phyloP scores from a whole-genome alignment of 495 filamentous ascomycete genomes.

The Neurospora cerealis region DNA sequence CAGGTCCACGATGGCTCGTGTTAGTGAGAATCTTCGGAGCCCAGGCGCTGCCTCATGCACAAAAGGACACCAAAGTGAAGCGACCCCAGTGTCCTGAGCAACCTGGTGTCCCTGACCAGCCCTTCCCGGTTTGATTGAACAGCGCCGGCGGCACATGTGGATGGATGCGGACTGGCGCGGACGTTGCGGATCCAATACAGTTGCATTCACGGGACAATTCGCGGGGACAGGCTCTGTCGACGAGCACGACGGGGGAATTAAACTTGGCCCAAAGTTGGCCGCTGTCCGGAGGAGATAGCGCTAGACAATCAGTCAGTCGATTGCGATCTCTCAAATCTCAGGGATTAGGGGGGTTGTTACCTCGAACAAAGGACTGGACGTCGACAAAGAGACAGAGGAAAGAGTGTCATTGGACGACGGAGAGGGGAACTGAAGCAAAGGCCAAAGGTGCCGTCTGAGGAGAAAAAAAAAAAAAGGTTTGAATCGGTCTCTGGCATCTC shows the following conservation, averaged over 20 bases:
- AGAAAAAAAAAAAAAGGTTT: neutral
- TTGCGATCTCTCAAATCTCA: neutral
- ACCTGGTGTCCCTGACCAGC: neutral
- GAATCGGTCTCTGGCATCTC: neutral
- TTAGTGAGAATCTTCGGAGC: neutral
- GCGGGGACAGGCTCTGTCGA: neutral
- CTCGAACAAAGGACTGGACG: neutral
- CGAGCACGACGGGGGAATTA: neutral
- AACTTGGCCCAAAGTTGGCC: neutral
- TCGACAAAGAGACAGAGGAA: neutral
- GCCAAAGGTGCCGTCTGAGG: neutral
- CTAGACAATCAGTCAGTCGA: neutral
- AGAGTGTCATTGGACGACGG: neutral
- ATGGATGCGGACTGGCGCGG: neutral
- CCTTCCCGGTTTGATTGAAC: neutral
- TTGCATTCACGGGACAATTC: neutral
- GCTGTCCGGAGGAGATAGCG: neutral
- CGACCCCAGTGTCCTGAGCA: neutral
- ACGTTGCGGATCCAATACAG: neutral
- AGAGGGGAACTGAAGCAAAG: neutral
- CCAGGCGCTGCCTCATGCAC: neutral
- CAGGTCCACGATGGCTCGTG: neutral
- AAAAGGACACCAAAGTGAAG: neutral
- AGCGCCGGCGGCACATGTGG: neutral
- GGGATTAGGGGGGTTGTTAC: neutral